Percentiles rank a stretch among this genome's conserved stretches.
Evolutionary conservation across 129 eudicot species (phyloP).

Genomic region (Arctium minus): DNA sequence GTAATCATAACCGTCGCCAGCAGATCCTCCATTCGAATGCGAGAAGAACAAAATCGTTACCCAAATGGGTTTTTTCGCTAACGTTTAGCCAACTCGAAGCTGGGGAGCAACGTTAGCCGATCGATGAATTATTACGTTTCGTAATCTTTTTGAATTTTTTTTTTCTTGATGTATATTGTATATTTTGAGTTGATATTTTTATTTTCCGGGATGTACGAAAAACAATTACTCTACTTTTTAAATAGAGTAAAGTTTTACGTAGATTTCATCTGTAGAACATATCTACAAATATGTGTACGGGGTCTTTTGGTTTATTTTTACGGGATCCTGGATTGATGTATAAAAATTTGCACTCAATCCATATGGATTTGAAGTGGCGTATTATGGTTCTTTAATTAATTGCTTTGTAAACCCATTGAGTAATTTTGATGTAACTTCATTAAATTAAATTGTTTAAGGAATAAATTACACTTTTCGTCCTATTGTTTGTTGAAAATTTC

Average conservation of each 20-base stretch:
- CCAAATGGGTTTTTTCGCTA: conserved; percentile 93
- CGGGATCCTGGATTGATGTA: conserved; percentile 23
- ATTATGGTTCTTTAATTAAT: conserved; percentile 22
- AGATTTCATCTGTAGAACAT: background rate
- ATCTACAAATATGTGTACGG: background rate
- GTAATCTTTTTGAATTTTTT: conserved; percentile 6
- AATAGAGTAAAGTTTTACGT: background rate
- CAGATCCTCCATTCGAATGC: conserved; percentile 31
- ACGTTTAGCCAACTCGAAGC: conserved; percentile 52
- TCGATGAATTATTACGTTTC: background rate
- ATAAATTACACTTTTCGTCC: background rate
- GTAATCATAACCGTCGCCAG: conserved; percentile 17
- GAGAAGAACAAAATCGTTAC: conserved; percentile 54
- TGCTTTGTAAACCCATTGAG: conserved; percentile 31
- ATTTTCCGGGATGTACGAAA: background rate
- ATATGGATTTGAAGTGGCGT: conserved; percentile 76
- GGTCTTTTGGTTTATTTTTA: background rate
- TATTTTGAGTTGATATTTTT: background rate
- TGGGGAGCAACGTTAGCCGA: conserved; percentile 33
- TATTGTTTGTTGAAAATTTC: background rate
- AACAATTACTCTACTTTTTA: background rate
- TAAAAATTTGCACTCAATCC: conserved; percentile 65
- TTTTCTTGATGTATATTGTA: conserved; percentile 5
- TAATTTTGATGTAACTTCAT: conserved; percentile 33
- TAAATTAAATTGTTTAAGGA: conserved; percentile 27